Percentiles rank a stretch among this genome's conserved stretches.
Evolutionary conservation across 2,329 filamentous ascomycete genomes (phyloP).

Genomic region (Fusarium sp.): DNA sequence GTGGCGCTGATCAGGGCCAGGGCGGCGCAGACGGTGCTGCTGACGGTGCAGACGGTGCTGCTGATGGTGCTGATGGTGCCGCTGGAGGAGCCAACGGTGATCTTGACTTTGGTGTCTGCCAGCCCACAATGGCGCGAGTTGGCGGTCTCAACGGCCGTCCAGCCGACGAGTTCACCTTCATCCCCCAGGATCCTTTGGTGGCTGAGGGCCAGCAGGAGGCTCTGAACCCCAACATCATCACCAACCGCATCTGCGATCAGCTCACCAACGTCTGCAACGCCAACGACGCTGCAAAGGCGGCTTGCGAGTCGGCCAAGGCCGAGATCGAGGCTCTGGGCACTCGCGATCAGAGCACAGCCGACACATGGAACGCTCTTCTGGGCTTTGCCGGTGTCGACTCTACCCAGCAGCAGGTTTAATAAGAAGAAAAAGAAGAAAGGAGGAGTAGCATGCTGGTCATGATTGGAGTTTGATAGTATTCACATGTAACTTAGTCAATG

Average conservation of each 20-base stretch:
- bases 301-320: constrained; percentile 65
- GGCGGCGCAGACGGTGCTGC: background rate
- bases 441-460: constrained; percentile 33
- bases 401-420: constrained; percentile 34
- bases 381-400: constrained; percentile 49
- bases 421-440: background rate
- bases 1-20: background rate
- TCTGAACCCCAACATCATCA: constrained; percentile 79
- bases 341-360: constrained; percentile 60
- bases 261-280: constrained; percentile 74
- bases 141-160: constrained; percentile 67
- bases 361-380: constrained; percentile 58
- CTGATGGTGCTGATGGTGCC: background rate
- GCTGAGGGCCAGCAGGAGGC: constrained; percentile 72
- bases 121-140: constrained; percentile 69
- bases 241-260: constrained; percentile 78
- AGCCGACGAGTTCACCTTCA: constrained; percentile 74
- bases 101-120: constrained; percentile 65
- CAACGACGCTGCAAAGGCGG: constrained; percentile 67
- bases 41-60: background rate
- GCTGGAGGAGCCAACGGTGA: constrained; percentile 11
- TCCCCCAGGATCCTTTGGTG: constrained; percentile 71
- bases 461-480: constrained; percentile 10
- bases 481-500: constrained; percentile 10
- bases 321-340: constrained; percentile 62